Evolutionary conservation across 1,284 basidiomycete species (phyloP), one percentile per base, ranked within the genome.

Genomic region (Lentinula novae-zelandiae): DNA sequence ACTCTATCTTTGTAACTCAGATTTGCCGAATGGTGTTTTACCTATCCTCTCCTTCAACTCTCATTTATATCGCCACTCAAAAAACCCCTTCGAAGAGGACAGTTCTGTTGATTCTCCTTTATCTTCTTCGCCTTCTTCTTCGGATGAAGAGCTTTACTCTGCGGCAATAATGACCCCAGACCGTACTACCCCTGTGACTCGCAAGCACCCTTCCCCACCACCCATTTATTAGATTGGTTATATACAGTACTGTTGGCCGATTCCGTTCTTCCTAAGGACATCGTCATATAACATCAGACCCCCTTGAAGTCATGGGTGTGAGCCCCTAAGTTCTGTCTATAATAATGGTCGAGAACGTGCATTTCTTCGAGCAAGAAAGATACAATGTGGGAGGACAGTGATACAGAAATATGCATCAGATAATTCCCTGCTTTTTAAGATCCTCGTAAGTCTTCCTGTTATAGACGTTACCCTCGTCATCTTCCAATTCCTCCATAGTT

Each of bases 401-500:
- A 12, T 39, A 54, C 17, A 13, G 53, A 12, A 39, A 27, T 13
- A 54, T 53, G n/a, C 33, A 63, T 76, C 76, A 93, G 62, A 95
- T 92, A 54, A 95, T 77, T 62, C 93, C 93, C 72, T 95, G 93
- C 75, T 94, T 93, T 79, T 95, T 95, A 65, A 95, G 78, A 68
- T 95, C 93, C 67, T 94, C 92, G 69, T 93, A 95, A 12, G 92
- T 95, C 78, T 94, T 92, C 66, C 87, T 84, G 70, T 91, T 91
- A 74, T 96, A 96, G 60, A 98, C 96, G 68, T 98, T 98, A 13
- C 95, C 95, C 70, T 98, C 95, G 39, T 94, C 93, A 72, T 98
- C 95, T 73, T 98, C 95, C 34, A 97, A 83, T 74, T 98, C 96
- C 73, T 98, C 95, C 82, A 96, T 96, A 31, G 92, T 93, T 73